Conservation (phyloP, 768 basidiomycete genomes). For the Hericium rajendrae region DNA sequence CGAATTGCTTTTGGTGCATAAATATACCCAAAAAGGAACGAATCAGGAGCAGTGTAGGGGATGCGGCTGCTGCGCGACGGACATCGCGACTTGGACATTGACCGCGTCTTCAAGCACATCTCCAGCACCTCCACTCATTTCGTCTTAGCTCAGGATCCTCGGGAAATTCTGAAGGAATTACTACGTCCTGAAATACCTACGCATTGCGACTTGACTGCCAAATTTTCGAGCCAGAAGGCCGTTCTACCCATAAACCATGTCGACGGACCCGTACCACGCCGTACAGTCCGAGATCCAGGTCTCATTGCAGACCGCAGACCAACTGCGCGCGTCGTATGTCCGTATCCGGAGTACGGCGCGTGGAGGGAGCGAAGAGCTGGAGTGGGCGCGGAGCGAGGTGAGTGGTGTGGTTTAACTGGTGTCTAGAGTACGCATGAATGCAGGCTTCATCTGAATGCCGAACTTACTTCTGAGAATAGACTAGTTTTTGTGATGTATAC, state of each 20-base stretch:
- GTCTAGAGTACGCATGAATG: background rate
- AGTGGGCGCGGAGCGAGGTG: slow-evolving; percentile 74
- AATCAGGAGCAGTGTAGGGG: no score
- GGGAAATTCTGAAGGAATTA: no score
- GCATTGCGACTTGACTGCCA: no score
- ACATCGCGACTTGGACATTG: no score
- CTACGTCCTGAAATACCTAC: no score
- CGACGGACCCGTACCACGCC: slow-evolving; percentile 78
- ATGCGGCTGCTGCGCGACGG: no score
- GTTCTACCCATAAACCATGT: slow-evolving; percentile 32
- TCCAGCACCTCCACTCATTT: no score
- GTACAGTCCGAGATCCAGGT: slow-evolving; percentile 77
- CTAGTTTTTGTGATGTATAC: background rate
- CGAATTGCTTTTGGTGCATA: no score
- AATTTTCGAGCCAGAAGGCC: background rate
- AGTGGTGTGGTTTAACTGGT: slow-evolving; percentile 5
- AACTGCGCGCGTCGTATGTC: slow-evolving; percentile 64
- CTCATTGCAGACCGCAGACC: slow-evolving; percentile 60
- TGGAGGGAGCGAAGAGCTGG: slow-evolving; percentile 70
- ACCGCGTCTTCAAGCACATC: no score
- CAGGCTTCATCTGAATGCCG: background rate
- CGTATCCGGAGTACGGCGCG: slow-evolving; percentile 69
- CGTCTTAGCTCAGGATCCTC: no score
- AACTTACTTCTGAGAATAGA: no score
- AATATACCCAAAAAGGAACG: no score